These are phyloP conservation scores for Tulasnella sp. DNA, from an alignment of 768 basidiomycete species.

Conservation along the genomic window DNA sequence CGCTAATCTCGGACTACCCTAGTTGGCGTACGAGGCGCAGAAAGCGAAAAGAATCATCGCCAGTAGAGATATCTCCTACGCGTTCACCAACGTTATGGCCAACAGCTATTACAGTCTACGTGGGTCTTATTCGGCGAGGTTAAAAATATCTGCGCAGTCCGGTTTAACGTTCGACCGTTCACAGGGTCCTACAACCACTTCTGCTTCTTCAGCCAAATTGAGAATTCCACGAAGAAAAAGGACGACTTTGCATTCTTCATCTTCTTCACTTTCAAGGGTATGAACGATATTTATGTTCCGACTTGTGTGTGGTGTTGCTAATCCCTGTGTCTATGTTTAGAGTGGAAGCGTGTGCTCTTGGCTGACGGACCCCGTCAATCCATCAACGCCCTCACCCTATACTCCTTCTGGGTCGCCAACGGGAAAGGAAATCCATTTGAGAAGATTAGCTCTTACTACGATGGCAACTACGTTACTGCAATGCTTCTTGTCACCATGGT, in stretches of 20 bases:
- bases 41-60: slow-evolving; percentile 92
- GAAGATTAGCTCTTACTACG: slow-evolving; percentile 68
- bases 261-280: slow-evolving; percentile 99
- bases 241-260: slow-evolving; percentile 99
- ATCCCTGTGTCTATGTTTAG: slow-evolving; percentile 28
- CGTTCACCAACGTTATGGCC: slow-evolving; percentile 96
- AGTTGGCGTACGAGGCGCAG: slow-evolving; percentile 86
- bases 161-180: background rate
- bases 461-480: slow-evolving; percentile 55
- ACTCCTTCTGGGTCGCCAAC: slow-evolving; percentile 69
- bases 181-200: slow-evolving; percentile 92
- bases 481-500: slow-evolving; percentile 79
- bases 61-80: slow-evolving; percentile 93
- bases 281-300: slow-evolving; percentile 21
- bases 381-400: slow-evolving; percentile 95
- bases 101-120: slow-evolving; percentile 94
- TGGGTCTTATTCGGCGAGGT: slow-evolving; percentile 25
- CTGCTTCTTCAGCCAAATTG: slow-evolving; percentile 96
- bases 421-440: slow-evolving; percentile 44
- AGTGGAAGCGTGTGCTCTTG: slow-evolving; percentile 78
- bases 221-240: slow-evolving; percentile 87
- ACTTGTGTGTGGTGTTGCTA: background rate
- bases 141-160: background rate
- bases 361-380: slow-evolving; percentile 96
- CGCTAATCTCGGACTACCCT: background rate